phyloP scores from a whole-genome alignment of 2,329 filamentous ascomycete species.

The Thelonectria blattea region DNA sequence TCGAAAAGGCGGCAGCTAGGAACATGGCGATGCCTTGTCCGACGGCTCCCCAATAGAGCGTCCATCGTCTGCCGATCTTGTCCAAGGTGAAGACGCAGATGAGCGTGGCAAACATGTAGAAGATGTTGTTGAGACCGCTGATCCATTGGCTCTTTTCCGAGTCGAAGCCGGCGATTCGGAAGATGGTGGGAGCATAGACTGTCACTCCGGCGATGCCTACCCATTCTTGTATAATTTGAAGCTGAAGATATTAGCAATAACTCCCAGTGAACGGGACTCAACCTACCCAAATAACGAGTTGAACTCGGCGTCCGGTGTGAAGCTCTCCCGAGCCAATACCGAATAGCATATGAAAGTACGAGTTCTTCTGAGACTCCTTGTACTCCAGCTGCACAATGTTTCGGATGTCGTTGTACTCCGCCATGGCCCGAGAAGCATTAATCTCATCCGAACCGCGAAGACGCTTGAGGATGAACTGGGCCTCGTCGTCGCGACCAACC shows the following conservation, averaged over 20 bases:
- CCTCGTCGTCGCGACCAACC: constrained; percentile 69
- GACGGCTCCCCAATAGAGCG: constrained; percentile 70
- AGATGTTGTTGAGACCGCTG: constrained; percentile 58
- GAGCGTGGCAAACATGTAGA: constrained; percentile 67
- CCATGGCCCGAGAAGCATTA: constrained; percentile 60
- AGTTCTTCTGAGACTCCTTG: constrained; percentile 64
- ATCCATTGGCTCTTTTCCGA: constrained; percentile 68
- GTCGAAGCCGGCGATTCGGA: constrained; percentile 70
- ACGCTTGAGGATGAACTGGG: constrained; percentile 67
- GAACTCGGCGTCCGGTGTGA: constrained; percentile 70
- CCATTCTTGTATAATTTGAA: constrained; percentile 10
- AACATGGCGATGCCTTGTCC: constrained; percentile 72
- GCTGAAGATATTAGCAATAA: background rate
- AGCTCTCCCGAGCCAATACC: constrained; percentile 69
- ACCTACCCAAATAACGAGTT: constrained; percentile 65
- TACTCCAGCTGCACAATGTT: constrained; percentile 56
- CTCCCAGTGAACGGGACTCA: too few species aligned
- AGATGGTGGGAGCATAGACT: constrained; percentile 64
- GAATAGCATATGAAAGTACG: constrained; percentile 71
- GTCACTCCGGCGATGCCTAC: constrained; percentile 58
- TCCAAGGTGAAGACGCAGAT: constrained; percentile 75
- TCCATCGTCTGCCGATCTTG: constrained; percentile 71
- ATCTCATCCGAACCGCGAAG: constrained; percentile 65
- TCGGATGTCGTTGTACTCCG: constrained; percentile 72
- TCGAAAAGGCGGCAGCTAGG: constrained; percentile 58